These are phyloP conservation scores for Apiospora koreana DNA, from an alignment of 2,329 filamentous ascomycete genomes.

Conservation along the genomic window DNA sequence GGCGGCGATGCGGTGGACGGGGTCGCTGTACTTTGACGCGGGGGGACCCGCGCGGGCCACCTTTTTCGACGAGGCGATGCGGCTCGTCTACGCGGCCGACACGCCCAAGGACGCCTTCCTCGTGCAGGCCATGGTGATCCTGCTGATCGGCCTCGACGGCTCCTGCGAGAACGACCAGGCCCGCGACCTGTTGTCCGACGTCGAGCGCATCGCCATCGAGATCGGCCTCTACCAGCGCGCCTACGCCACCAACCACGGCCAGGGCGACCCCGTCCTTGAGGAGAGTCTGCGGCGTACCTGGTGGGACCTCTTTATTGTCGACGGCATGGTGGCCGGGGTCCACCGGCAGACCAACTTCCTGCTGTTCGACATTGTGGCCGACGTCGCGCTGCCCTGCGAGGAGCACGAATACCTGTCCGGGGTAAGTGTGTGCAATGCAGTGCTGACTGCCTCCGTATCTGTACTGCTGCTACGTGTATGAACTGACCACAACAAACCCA, in stretches of 20 bases:
- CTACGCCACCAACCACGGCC: constrained; percentile 66
- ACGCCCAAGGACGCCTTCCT: constrained; percentile 59
- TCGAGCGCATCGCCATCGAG: constrained; percentile 71
- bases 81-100: constrained; percentile 47
- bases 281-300: constrained; percentile 87
- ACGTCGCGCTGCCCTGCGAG: constrained; percentile 79
- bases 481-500: neutral
- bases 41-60: constrained; percentile 44
- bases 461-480: neutral
- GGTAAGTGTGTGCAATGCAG: constrained; percentile 44
- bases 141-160: constrained; percentile 77
- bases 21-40: constrained; percentile 55
- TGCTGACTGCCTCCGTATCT: neutral
- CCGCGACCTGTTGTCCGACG: constrained; percentile 64
- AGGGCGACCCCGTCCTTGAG: constrained; percentile 67
- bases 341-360: constrained; percentile 70
- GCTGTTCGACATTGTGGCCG: constrained; percentile 66
- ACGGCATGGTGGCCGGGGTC: constrained; percentile 82
- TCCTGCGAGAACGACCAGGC: constrained; percentile 71
- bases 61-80: constrained; percentile 60
- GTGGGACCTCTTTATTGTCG: constrained; percentile 83
- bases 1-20: constrained; percentile 57
- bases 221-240: constrained; percentile 72
- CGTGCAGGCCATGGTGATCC: constrained; percentile 76
- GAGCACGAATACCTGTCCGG: constrained; percentile 69